These are phyloP conservation scores for Cyclotella cryptica DNA, from an alignment of 108 stramenopile species.

Conservation along the genomic window DNA sequence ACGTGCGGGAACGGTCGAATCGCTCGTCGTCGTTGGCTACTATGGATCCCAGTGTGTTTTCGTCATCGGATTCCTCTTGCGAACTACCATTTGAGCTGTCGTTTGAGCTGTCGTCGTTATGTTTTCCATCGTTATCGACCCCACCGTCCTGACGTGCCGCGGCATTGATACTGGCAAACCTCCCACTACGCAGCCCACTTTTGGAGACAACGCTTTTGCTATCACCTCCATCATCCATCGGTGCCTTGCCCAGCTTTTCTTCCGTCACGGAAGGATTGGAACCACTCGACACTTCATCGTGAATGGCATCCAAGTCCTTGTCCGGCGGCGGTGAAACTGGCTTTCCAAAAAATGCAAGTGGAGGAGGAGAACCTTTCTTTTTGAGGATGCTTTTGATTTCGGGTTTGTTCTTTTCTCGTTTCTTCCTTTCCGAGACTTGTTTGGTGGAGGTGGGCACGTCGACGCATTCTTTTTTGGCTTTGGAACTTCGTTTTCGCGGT, in stretches of 20 bases:
- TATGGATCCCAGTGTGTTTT: not conserved
- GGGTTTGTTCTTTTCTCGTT: constrained; percentile 11
- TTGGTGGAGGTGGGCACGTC: not conserved
- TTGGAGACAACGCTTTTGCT: constrained; percentile 14
- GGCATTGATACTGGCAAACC: constrained; percentile 25
- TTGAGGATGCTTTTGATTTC: constrained; percentile 28
- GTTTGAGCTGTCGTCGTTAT: not conserved
- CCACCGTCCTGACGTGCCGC: constrained; percentile 1
- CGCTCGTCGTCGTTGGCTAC: not conserved
- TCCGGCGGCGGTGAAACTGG: constrained; percentile 2
- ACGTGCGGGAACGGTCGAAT: constrained; percentile 29
- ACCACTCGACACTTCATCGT: constrained; percentile 15
- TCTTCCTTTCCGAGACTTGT: not conserved
- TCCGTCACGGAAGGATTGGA: constrained; percentile 46
- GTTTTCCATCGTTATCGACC: not conserved
- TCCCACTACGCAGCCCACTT: constrained; percentile 38
- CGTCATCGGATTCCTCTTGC: not conserved
- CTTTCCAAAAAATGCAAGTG: constrained; percentile 39
- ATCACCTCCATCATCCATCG: not conserved
- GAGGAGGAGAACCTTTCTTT: constrained; percentile 26
- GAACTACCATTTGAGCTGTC: not conserved
- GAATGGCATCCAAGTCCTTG: not conserved
- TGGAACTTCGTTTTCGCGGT: constrained; percentile 10
- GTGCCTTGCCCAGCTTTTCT: constrained; percentile 1
- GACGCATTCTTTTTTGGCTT: not conserved